Percentiles rank a stretch among this genome's conserved stretches.
Evolutionary conservation across 2,329 filamentous ascomycete species (phyloP).

Genomic region (Fusarium ramigenum): DNA sequence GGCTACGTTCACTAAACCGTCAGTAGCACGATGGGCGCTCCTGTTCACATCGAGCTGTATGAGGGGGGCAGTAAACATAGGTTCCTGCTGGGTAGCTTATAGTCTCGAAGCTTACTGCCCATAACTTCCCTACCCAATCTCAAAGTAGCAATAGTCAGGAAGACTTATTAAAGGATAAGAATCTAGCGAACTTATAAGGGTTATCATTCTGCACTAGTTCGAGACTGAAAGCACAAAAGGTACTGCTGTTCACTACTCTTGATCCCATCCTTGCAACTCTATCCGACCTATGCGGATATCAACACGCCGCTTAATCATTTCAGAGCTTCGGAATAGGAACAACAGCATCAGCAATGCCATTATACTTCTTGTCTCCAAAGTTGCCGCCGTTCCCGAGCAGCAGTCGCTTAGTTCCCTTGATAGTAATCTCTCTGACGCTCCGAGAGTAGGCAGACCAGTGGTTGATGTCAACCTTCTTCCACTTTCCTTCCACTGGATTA

Average conservation of each 20-base stretch:
- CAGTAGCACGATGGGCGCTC: not conserved
- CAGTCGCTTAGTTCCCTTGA: not conserved
- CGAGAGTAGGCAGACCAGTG: not conserved
- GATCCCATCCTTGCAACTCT: not conserved
- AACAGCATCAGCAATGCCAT: not conserved
- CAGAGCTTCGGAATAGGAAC: not conserved
- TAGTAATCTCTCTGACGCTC: not conserved
- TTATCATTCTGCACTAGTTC: not conserved
- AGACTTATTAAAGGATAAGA: not conserved
- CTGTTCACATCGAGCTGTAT: not conserved
- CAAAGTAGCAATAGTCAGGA: not conserved
- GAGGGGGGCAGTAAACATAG: rapidly evolving
- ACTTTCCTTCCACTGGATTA: not conserved
- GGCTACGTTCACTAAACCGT: rapidly evolving
- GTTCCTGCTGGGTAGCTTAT: no score
- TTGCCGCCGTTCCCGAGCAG: not conserved
- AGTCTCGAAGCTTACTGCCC: no score
- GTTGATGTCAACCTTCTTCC: not conserved
- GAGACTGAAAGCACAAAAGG: not conserved
- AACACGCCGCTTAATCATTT: not conserved
- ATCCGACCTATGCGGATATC: not conserved
- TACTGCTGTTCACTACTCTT: not conserved
- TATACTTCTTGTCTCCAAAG: not conserved
- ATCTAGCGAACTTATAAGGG: not conserved
- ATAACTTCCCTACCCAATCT: not conserved